Evolutionary conservation across 1,139 yeast genomes (phyloP).

Genomic region (Candida sp.): DNA sequence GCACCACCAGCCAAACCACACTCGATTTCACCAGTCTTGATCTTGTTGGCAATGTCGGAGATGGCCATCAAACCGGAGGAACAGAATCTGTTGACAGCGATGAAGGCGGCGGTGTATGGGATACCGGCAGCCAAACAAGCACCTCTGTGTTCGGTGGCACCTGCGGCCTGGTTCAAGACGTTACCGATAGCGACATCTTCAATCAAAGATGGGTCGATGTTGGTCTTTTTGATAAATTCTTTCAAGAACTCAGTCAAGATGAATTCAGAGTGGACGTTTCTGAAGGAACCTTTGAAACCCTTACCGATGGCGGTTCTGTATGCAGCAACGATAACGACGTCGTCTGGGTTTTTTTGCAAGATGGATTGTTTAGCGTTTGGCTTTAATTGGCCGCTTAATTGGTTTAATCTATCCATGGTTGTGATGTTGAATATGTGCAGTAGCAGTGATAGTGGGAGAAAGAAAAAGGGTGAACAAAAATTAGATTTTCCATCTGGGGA

Average conservation of each 20-base stretch:
- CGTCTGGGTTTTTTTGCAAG: conserved; percentile 72
- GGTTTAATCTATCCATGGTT: conserved; percentile 65
- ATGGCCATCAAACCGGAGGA: conserved; percentile 94
- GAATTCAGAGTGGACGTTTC: conserved; percentile 78
- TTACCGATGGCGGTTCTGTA: conserved; percentile 89
- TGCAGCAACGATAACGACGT: conserved; percentile 86
- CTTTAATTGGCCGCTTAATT: conserved; percentile 59
- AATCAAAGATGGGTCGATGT: conserved; percentile 67
- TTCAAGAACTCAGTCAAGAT: conserved; percentile 65
- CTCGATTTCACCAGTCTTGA: conserved; percentile 84
- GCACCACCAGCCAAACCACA: conserved; percentile 93
- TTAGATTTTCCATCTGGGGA: conserved; percentile 1
- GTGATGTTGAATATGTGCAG: neutral
- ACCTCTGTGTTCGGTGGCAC: conserved; percentile 92
- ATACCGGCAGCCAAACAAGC: conserved; percentile 58
- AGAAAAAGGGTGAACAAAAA: neutral
- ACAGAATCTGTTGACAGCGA: conserved; percentile 92
- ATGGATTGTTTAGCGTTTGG: conserved; percentile 49
- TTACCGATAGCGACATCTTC: conserved; percentile 91
- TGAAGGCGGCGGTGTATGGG: conserved; percentile 67
- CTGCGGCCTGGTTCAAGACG: conserved; percentile 89
- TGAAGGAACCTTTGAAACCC: conserved; percentile 84
- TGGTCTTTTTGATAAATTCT: conserved; percentile 61
- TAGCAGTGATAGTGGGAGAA: neutral
- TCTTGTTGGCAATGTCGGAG: conserved; percentile 88